Evolutionary conservation across 2,329 filamentous ascomycete genomes (phyloP), one percentile per base, ranked within the genome.

Genomic region (Tolypocladium cylindrosporum): DNA sequence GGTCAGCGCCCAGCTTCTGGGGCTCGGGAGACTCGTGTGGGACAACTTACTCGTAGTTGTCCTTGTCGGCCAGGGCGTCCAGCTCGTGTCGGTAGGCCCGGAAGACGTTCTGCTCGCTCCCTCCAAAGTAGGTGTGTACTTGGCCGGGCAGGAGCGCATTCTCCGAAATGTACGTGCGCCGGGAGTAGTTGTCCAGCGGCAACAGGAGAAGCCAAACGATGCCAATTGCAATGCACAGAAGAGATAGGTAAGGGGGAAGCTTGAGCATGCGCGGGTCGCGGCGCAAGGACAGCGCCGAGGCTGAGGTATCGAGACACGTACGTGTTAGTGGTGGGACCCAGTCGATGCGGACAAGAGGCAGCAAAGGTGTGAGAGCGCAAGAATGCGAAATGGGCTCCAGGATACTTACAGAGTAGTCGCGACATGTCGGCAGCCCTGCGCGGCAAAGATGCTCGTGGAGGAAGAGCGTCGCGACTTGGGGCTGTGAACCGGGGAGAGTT

Each of bases 61-160:
- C 74, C 66, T 74, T 75, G 62, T 76, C 75, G 57, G 75, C 79
- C 60, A 92, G 68, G 10, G 75, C 79, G 64, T 89, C 84, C 55
- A 96, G 79, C 75, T 97, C 94, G 68, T 90, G 86, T 67, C 88
- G 85, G 72, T 95, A 97, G 9, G 91, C 94, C 53, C 91, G 83
- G 68, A 97, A 92, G 63, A 97, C 84, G 72, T 97, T 89, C 76
- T 97, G 92, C 71, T 99, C 94, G 72, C 91, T 96, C 21, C 94
- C 94, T 8, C 90, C 87, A 70, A 99, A 99, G 74, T 99, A 99
- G 1, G 94, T 96, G 75, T 97, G 93, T 10, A 97, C 94, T 73
- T 99, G 94, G 2, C 92, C 94, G 0, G 94, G 94, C 16, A 99
- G 79, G 40, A 99, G 84, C 13, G 94, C 94, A 71, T 99, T 99